Evolutionary conservation across 768 basidiomycete species (phyloP).

Genomic region (Termitomyces sp.): DNA sequence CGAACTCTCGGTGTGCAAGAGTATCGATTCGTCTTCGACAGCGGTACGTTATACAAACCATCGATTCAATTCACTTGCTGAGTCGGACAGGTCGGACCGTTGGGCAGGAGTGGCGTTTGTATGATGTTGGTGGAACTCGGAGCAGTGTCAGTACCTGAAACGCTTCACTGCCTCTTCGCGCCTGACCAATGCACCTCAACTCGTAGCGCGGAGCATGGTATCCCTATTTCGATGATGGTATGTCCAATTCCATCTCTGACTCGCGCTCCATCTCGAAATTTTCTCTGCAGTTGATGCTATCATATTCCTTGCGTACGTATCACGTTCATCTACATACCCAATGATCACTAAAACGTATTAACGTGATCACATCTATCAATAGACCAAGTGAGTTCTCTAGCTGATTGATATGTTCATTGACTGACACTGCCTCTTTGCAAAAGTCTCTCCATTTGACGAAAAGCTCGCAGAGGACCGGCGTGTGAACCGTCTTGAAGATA

Average conservation of each 20-base stretch:
- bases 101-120: conserved; percentile 76
- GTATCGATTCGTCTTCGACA: conserved; percentile 63
- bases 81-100: conserved; percentile 46
- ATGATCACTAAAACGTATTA: conserved; percentile 6
- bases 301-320: conserved; percentile 71
- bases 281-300: conserved; percentile 61
- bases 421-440: conserved; percentile 22
- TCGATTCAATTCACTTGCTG: neutral
- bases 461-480: conserved; percentile 65
- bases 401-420: conserved; percentile 1
- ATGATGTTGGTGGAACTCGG: conserved; percentile 78
- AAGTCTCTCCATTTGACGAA: conserved; percentile 81
- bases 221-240: conserved; percentile 76
- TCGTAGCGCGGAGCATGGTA: conserved; percentile 71
- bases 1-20: conserved; percentile 80
- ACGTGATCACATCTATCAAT: conserved; percentile 6
- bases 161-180: neutral
- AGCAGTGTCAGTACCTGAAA: conserved; percentile 51
- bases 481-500: conserved; percentile 78
- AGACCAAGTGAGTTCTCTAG: conserved; percentile 40
- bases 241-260: conserved; percentile 8
- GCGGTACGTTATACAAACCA: conserved; percentile 39
- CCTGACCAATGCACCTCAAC: conserved; percentile 10
- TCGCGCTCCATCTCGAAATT: conserved; percentile 1
- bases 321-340: neutral